These are phyloP conservation scores for Kodamaea restingae DNA, from an alignment of 805 yeast species.

Conservation along the genomic window DNA sequence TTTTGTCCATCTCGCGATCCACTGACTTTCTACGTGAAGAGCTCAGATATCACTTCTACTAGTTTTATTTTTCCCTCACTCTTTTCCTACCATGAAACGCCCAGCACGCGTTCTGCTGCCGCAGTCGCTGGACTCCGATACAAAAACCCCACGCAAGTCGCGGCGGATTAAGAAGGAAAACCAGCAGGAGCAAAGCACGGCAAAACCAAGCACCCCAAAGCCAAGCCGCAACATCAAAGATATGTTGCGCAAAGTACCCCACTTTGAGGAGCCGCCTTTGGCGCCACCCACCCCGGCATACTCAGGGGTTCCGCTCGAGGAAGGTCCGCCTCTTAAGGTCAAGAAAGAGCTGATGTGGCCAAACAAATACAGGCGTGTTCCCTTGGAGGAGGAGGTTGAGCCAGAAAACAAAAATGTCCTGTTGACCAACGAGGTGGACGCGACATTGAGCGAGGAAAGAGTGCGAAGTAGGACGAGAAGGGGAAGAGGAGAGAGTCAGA, in stretches of 20 bases:
- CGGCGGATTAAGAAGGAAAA: neutral
- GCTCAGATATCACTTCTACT: too few relatives aligned
- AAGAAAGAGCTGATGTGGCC: constrained; percentile 57
- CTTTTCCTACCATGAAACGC: neutral
- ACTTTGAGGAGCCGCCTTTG: constrained; percentile 56
- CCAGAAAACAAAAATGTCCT: constrained; percentile 4
- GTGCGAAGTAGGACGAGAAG: constrained; percentile 1
- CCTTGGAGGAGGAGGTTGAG: constrained; percentile 16
- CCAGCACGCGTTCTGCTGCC: neutral
- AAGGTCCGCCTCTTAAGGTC: constrained; percentile 59
- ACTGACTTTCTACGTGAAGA: too few relatives aligned
- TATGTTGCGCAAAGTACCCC: constrained; percentile 6
- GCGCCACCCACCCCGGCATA: constrained; percentile 54
- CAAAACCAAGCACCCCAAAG: too few relatives aligned
- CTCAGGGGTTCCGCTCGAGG: constrained; percentile 71
- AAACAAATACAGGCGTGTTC: constrained; percentile 15
- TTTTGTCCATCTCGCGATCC: too few relatives aligned
- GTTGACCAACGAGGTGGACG: constrained; percentile 3
- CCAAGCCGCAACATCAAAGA: too few relatives aligned
- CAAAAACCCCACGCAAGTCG: constrained; percentile 1
- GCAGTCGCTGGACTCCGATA: neutral
- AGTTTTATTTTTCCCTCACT: too few relatives aligned
- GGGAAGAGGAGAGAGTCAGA: constrained; percentile 7
- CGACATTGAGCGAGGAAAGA: neutral
- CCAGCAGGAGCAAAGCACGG: neutral